Evolutionary conservation across 495 filamentous ascomycete genomes (phyloP).

Genomic region (Neurospora sp.): DNA sequence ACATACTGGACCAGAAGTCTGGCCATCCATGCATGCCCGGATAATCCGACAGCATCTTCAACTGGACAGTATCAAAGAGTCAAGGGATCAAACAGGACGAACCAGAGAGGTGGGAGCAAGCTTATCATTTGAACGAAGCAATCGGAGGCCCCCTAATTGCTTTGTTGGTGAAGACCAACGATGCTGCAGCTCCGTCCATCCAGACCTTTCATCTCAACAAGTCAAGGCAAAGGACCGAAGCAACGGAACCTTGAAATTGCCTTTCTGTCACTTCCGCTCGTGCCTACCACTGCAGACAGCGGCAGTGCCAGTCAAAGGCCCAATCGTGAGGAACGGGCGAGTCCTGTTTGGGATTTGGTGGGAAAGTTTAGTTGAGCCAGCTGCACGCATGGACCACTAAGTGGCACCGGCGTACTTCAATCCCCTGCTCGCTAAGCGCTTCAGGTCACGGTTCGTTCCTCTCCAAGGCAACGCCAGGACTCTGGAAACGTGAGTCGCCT

Average conservation of each 20-base stretch:
- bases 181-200: not conserved
- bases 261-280: not conserved
- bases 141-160: not conserved
- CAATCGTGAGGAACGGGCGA: constrained; percentile 1
- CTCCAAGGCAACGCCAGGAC: constrained; percentile 2
- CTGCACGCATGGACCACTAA: not conserved
- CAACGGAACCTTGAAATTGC: not conserved
- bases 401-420: constrained; percentile 3
- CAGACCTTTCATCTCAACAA: not conserved
- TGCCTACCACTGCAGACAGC: not conserved
- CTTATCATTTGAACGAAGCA: not conserved
- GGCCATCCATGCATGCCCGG: no score
- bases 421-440: constrained; percentile 8
- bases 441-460: constrained; percentile 1
- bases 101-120: not conserved
- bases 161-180: not conserved
- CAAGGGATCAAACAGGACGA: not conserved
- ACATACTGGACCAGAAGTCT: no score
- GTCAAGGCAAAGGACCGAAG: not conserved
- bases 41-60: no score
- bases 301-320: not conserved
- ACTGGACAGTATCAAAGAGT: not conserved
- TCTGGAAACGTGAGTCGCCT: constrained; percentile 6
- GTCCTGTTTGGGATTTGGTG: constrained; percentile 1
- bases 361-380: not conserved